Evolutionary conservation across 805 yeast species (phyloP).

Genomic region (Lipomyces mesembrius): DNA sequence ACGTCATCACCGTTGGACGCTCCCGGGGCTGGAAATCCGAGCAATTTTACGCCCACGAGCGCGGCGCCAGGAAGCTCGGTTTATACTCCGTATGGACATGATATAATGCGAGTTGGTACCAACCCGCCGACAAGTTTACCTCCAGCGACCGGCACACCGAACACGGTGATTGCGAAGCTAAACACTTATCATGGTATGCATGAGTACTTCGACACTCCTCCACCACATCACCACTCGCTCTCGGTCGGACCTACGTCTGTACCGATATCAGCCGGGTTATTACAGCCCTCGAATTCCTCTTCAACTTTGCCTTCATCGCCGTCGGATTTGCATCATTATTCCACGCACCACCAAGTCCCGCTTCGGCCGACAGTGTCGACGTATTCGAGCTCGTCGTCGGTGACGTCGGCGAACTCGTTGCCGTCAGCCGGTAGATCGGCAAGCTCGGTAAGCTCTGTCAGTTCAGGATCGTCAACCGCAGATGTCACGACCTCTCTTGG

Average conservation of each 20-base stretch:
- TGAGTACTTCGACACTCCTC: slow-evolving; percentile 29
- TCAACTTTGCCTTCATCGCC: background rate
- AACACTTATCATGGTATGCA: slow-evolving; percentile 24
- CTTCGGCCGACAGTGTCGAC: slow-evolving; percentile 23
- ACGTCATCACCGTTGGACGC: background rate
- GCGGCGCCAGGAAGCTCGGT: background rate
- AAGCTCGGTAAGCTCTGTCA: background rate
- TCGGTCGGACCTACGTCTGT: slow-evolving; percentile 4
- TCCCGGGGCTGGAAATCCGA: background rate
- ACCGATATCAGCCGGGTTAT: background rate
- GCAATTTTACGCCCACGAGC: background rate
- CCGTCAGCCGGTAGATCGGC: slow-evolving; percentile 3
- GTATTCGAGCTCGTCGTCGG: slow-evolving; percentile 28
- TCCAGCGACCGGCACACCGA: slow-evolving; percentile 15
- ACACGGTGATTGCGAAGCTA: slow-evolving; percentile 28
- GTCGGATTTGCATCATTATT: slow-evolving; percentile 9
- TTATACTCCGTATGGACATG: background rate
- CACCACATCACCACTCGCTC: background rate
- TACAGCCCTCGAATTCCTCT: background rate
- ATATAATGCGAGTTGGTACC: background rate
- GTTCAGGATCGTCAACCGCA: slow-evolving; percentile 3
- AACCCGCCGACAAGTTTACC: background rate
- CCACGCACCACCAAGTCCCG: background rate
- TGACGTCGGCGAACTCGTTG: slow-evolving; percentile 8
- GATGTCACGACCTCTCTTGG: slow-evolving; percentile 7